A percentile compares a stretch with the other conserved stretches of the same genome.
phyloP scores from a whole-genome alignment of 225 moss, liverwort and hornwort species.

The Bryum argenteum region DNA sequence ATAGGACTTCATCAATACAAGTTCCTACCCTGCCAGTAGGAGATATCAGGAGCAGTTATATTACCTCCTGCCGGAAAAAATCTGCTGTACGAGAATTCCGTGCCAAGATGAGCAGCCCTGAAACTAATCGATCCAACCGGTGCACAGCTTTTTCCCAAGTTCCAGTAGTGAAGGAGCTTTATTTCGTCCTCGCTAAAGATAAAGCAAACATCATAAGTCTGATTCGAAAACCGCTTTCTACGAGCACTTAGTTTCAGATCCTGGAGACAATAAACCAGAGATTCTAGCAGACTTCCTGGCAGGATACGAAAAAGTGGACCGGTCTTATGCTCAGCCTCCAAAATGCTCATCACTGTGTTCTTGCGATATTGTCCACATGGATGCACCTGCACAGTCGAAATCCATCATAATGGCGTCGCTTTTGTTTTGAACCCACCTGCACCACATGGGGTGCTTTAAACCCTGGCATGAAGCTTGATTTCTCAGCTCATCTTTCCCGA shows the following conservation, averaged over 20 bases:
- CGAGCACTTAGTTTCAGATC: neutral
- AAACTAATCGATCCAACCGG: constrained; percentile 92
- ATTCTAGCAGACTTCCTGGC: constrained; percentile 14
- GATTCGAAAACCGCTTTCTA: constrained; percentile 2
- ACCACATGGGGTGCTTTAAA: neutral
- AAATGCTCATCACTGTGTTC: constrained; percentile 89
- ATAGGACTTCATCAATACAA: neutral
- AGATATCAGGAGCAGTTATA: constrained; percentile 4
- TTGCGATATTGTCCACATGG: constrained; percentile 98
- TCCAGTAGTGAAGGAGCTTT: constrained; percentile 49
- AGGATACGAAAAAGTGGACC: constrained; percentile 98
- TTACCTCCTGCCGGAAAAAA: constrained; percentile 87
- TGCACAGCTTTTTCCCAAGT: constrained; percentile 71
- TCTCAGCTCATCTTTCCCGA: neutral
- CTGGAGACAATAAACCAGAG: neutral
- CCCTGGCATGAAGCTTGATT: constrained; percentile 9
- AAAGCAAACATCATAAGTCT: constrained; percentile 11
- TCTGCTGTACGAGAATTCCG: constrained; percentile 82
- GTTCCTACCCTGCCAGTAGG: neutral
- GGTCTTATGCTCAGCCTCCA: constrained; percentile 81
- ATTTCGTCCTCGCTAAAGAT: constrained; percentile 20
- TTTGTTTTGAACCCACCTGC: neutral
- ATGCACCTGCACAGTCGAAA: constrained; percentile 67
- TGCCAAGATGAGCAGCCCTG: constrained; percentile 90
- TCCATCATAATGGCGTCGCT: constrained; percentile 13